These are phyloP conservation scores for Trichosporon asahii DNA, from an alignment of 1,284 basidiomycete species.

Conservation along the genomic window DNA sequence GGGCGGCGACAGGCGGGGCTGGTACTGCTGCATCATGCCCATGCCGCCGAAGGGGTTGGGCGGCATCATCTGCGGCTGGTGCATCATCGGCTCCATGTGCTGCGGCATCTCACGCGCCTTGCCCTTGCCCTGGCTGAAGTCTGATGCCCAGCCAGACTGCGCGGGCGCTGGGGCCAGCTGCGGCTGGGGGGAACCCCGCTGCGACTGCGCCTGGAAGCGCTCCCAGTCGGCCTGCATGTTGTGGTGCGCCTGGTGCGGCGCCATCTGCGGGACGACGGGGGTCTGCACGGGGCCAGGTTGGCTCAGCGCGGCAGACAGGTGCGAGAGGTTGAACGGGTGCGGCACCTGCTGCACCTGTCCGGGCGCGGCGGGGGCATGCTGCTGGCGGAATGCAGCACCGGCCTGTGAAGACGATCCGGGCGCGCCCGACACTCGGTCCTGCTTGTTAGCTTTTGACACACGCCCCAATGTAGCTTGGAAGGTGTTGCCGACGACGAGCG, in stretches of 20 bases:
- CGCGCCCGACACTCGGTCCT: constrained; percentile 22
- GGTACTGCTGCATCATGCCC: constrained; percentile 23
- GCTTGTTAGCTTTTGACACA: constrained; percentile 13
- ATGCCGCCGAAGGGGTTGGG: constrained; percentile 19
- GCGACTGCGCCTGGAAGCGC: constrained; percentile 22
- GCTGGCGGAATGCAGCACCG: constrained; percentile 22
- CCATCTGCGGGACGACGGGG: constrained; percentile 7
- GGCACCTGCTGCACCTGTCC: constrained; percentile 21
- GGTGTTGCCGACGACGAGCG: neutral
- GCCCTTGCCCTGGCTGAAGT: constrained; percentile 27
- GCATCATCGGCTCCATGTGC: constrained; percentile 14
- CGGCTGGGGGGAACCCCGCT: constrained; percentile 16
- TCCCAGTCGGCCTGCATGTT: constrained; percentile 21
- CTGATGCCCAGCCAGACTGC: constrained; percentile 17
- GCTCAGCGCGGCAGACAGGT: constrained; percentile 40
- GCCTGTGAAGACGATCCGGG: constrained; percentile 21
- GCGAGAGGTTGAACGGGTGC: constrained; percentile 49
- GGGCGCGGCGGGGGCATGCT: constrained; percentile 12
- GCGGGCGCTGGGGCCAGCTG: neutral
- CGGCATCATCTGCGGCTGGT: constrained; percentile 14
- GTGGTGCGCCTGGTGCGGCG: constrained; percentile 11
- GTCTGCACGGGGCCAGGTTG: constrained; percentile 20
- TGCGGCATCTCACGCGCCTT: constrained; percentile 26
- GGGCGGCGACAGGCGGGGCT: constrained; percentile 33
- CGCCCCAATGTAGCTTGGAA: no score